These are phyloP conservation scores for Hypoxylon rubiginosum DNA, from an alignment of 2,329 filamentous ascomycete genomes.

Conservation along the genomic window DNA sequence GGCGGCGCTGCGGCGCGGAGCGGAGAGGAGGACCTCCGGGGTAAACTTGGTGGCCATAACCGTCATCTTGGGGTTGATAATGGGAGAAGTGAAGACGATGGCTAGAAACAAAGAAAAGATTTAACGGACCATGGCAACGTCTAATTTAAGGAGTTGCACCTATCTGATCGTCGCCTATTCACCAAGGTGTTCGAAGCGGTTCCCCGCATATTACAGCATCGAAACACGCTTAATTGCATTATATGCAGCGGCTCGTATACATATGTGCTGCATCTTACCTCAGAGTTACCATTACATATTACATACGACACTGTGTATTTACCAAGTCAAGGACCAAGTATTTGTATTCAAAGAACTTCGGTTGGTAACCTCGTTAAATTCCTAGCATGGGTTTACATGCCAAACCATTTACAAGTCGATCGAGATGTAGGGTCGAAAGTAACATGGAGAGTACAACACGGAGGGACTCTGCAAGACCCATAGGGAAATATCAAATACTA, in stretches of 20 bases:
- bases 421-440: background rate
- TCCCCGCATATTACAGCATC: background rate
- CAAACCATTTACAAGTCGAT: background rate
- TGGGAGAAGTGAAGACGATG: background rate
- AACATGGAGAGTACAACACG: background rate
- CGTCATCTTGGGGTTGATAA: conserved; percentile 69
- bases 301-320: too few species aligned
- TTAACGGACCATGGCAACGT: conserved; percentile 1
- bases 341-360: background rate
- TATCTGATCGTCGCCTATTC: conserved; percentile 12
- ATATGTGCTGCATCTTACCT: background rate
- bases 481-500: background rate
- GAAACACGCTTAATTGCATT: background rate
- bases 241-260: background rate
- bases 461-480: background rate
- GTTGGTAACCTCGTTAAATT: background rate
- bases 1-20: conserved; percentile 78
- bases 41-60: conserved; percentile 79
- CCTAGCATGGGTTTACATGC: background rate
- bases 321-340: background rate
- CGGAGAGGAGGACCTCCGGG: conserved; percentile 81
- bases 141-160: conserved; percentile 4
- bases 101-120: background rate
- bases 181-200: conserved; percentile 21
- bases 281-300: background rate